Conservation (phyloP, 495 filamentous ascomycete genomes). For the Penicillium paradoxum region DNA sequence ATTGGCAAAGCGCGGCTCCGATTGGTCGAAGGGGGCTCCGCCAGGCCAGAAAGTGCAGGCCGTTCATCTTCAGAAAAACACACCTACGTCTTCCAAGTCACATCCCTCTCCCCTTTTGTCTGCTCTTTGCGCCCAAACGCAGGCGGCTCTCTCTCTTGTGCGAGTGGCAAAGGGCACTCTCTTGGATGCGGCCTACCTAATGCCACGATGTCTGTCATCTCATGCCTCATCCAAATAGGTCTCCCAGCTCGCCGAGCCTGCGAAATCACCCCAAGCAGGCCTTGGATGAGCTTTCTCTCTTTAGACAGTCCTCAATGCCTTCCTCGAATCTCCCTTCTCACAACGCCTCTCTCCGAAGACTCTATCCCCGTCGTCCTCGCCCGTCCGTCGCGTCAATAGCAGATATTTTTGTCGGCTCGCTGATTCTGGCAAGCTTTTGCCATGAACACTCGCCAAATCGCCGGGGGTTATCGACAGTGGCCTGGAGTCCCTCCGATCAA, state of each 20-base stretch:
- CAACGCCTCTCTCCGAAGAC: slow-evolving; percentile 32
- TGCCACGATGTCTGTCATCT: slow-evolving; percentile 58
- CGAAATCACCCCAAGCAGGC: slow-evolving; percentile 44
- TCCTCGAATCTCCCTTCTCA: slow-evolving; percentile 20
- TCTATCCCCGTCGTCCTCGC: slow-evolving; percentile 39
- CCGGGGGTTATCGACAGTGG: slow-evolving; percentile 28
- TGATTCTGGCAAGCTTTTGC: slow-evolving; percentile 61
- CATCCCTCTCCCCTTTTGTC: slow-evolving; percentile 6
- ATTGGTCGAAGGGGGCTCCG: slow-evolving; percentile 41
- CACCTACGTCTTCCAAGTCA: slow-evolving; percentile 4
- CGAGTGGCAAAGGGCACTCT: slow-evolving; percentile 18
- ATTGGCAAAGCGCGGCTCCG: slow-evolving; percentile 36
- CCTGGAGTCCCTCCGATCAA: slow-evolving; percentile 11
- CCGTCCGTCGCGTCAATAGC: slow-evolving; percentile 40
- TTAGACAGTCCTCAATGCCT: slow-evolving; percentile 30
- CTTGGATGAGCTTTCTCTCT: slow-evolving; percentile 36
- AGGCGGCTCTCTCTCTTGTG: slow-evolving; percentile 6
- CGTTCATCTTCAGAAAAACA: slow-evolving; percentile 28
- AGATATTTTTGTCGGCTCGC: slow-evolving; percentile 57
- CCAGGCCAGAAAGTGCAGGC: slow-evolving; percentile 33
- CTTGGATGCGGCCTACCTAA: slow-evolving; percentile 37
- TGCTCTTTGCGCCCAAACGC: slow-evolving; percentile 13
- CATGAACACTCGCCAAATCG: slow-evolving; percentile 45
- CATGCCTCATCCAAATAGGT: slow-evolving; percentile 59
- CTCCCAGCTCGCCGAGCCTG: slow-evolving; percentile 49